A percentile compares a stretch with the other conserved stretches of the same genome.
These are phyloP conservation scores for Talaromyces sp. DNA, from an alignment of 2,329 filamentous ascomycete genomes.

Conservation along the genomic window DNA sequence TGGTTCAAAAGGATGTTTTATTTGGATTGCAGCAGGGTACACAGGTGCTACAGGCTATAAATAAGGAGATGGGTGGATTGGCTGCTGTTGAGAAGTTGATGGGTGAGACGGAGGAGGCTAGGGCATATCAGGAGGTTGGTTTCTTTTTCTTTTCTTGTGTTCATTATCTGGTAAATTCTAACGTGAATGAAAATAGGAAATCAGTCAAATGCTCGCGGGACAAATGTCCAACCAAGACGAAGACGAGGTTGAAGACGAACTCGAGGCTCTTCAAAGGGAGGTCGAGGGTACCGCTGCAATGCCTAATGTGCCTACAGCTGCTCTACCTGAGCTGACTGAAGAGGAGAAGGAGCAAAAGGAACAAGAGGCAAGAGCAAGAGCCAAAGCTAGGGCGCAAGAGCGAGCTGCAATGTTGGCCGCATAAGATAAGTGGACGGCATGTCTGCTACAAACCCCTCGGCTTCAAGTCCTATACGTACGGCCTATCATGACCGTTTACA, in stretches of 20 bases:
- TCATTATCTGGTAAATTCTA: neutral
- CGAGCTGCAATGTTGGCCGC: conserved; percentile 28
- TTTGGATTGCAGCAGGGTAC: conserved; percentile 92
- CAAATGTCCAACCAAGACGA: conserved; percentile 92
- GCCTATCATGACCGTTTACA: neutral
- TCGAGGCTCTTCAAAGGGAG: conserved; percentile 74
- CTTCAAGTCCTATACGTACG: neutral
- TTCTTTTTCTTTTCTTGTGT: neutral
- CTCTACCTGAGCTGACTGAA: conserved; percentile 29
- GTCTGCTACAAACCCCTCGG: neutral
- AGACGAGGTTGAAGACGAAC: conserved; percentile 94
- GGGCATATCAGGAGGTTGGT: conserved; percentile 79
- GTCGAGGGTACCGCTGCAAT: conserved; percentile 37
- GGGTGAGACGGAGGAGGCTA: conserved; percentile 85
- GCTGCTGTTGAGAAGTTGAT: conserved; percentile 93
- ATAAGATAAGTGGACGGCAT: conserved; percentile 13
- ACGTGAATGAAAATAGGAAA: conserved; percentile 60
- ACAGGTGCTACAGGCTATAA: conserved; percentile 81
- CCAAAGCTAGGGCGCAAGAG: conserved; percentile 30
- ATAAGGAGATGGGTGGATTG: conserved; percentile 92
- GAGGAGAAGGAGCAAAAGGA: conserved; percentile 28
- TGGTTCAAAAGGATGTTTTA: conserved; percentile 94
- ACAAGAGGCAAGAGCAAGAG: conserved; percentile 32
- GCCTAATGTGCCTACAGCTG: conserved; percentile 39
- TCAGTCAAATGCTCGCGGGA: conserved; percentile 84